Evolutionary conservation across 2,329 filamentous ascomycete genomes (phyloP).

Genomic region (Neoscytalidium dimidiatum): DNA sequence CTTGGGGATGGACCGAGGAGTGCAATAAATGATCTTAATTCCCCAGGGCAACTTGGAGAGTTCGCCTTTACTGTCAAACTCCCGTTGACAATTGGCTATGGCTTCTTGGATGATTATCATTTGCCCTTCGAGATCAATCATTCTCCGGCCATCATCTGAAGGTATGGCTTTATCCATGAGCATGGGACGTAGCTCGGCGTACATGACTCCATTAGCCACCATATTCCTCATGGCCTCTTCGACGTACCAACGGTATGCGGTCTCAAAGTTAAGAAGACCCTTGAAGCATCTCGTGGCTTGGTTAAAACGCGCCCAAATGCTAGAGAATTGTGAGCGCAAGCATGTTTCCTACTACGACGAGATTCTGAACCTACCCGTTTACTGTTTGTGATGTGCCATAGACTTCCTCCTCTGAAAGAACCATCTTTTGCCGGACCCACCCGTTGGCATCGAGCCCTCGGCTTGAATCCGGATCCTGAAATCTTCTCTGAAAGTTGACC

Average conservation of each 20-base stretch:
- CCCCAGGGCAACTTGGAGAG: constrained; percentile 58
- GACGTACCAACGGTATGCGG: constrained; percentile 64
- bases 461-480: constrained; percentile 28
- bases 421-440: constrained; percentile 65
- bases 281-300: constrained; percentile 72
- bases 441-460: constrained; percentile 32
- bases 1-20: constrained; percentile 61
- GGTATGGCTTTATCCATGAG: constrained; percentile 68
- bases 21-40: constrained; percentile 72
- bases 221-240: constrained; percentile 62
- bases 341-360: background rate
- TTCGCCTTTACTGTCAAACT: constrained; percentile 40
- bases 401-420: constrained; percentile 63
- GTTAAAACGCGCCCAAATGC: constrained; percentile 65
- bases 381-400: constrained; percentile 44
- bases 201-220: constrained; percentile 66
- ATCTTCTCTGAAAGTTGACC: constrained; percentile 44
- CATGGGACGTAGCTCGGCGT: constrained; percentile 71
- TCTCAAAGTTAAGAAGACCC: constrained; percentile 68
- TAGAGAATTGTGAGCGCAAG: constrained; percentile 24
- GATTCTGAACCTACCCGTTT: constrained; percentile 10
- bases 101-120: constrained; percentile 61
- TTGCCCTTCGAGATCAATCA: constrained; percentile 60
- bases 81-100: constrained; percentile 49
- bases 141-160: constrained; percentile 54